phyloP scores from a whole-genome alignment of 2,329 filamentous ascomycete species.

The Ophiocordyceps camponoti-rufipedis region DNA sequence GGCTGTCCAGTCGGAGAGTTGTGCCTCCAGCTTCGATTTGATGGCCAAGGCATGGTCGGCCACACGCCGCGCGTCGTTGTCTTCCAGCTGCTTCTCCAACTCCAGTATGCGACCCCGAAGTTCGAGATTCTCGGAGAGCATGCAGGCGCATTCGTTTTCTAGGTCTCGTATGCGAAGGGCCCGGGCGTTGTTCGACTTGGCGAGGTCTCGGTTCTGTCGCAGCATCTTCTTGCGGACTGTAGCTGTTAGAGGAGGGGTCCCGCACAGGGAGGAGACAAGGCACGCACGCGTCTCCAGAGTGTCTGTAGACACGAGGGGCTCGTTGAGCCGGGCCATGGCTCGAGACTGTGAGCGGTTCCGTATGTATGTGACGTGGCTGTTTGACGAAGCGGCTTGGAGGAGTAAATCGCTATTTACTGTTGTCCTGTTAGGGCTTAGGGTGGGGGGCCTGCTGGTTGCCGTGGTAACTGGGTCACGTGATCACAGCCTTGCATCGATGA shows the following conservation, averaged over 20 bases:
- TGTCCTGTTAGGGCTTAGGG: slow-evolving; percentile 11
- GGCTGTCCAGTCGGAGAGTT: slow-evolving; percentile 50
- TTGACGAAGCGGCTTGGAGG: not conserved
- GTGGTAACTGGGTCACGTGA: slow-evolving; percentile 8
- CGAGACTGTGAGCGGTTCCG: slow-evolving; percentile 7
- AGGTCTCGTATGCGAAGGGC: slow-evolving; percentile 59
- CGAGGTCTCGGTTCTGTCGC: slow-evolving; percentile 71
- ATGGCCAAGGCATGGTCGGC: slow-evolving; percentile 51
- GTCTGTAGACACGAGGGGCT: slow-evolving; percentile 49
- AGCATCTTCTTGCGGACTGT: slow-evolving; percentile 63
- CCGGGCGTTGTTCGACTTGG: slow-evolving; percentile 59
- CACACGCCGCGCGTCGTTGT: slow-evolving; percentile 37
- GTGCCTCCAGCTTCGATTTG: slow-evolving; percentile 51
- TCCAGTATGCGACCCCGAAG: slow-evolving; percentile 53
- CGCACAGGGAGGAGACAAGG: not conserved
- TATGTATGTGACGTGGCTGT: slow-evolving; percentile 5
- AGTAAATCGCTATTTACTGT: slow-evolving; percentile 14
- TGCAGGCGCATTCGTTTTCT: slow-evolving; percentile 55
- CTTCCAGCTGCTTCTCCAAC: slow-evolving; percentile 48
- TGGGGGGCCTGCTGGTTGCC: slow-evolving; percentile 9
- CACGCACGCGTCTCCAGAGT: slow-evolving; percentile 52
- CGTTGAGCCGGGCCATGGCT: slow-evolving; percentile 67
- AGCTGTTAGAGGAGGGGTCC: not conserved
- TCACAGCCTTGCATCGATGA: not conserved
- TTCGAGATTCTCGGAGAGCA: slow-evolving; percentile 63